These are phyloP conservation scores for Acanthochlamys bracteata DNA, from an alignment of 106 monocot genomes.

Conservation along the genomic window DNA sequence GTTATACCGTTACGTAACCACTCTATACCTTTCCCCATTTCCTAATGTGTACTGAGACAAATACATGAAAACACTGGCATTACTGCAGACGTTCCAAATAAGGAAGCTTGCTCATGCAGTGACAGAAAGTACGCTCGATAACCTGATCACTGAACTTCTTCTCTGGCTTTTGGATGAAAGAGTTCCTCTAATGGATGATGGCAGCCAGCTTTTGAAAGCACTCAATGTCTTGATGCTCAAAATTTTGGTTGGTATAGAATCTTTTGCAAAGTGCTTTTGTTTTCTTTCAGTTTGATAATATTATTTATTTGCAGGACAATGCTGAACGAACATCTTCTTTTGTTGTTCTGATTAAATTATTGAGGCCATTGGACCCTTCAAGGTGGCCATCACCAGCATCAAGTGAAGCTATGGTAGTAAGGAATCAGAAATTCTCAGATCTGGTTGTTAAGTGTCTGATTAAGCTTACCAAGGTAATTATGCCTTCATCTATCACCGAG, in stretches of 20 bases:
- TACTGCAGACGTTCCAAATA: slow-evolving; percentile 88
- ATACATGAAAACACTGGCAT: background rate
- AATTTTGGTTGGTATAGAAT: slow-evolving; percentile 61
- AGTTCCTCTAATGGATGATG: slow-evolving; percentile 97
- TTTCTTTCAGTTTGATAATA: too few relatives aligned
- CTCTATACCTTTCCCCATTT: background rate
- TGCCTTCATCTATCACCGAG: background rate
- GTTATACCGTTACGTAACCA: too few relatives aligned
- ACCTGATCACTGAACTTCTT: slow-evolving; percentile 82
- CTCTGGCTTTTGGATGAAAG: slow-evolving; percentile 99
- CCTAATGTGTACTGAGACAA: background rate
- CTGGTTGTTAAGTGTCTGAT: slow-evolving; percentile 98
- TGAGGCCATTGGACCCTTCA: slow-evolving; percentile 77
- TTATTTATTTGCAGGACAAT: slow-evolving; percentile 68
- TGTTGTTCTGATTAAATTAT: slow-evolving; percentile 82
- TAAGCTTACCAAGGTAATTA: slow-evolving; percentile 80
- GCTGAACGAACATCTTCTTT: slow-evolving; percentile 96
- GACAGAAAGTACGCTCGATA: slow-evolving; percentile 76
- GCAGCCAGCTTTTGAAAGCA: slow-evolving; percentile 90
- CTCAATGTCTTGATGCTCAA: slow-evolving; percentile 98
- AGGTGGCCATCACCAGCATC: slow-evolving; percentile 86
- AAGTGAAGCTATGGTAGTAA: slow-evolving; percentile 40
- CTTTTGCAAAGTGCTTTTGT: background rate
- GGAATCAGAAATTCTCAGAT: slow-evolving; percentile 94
- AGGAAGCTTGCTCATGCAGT: slow-evolving; percentile 84